Conservation (phyloP, 2,329 filamentous ascomycete genomes). For the Teratosphaeria gauchensis region DNA sequence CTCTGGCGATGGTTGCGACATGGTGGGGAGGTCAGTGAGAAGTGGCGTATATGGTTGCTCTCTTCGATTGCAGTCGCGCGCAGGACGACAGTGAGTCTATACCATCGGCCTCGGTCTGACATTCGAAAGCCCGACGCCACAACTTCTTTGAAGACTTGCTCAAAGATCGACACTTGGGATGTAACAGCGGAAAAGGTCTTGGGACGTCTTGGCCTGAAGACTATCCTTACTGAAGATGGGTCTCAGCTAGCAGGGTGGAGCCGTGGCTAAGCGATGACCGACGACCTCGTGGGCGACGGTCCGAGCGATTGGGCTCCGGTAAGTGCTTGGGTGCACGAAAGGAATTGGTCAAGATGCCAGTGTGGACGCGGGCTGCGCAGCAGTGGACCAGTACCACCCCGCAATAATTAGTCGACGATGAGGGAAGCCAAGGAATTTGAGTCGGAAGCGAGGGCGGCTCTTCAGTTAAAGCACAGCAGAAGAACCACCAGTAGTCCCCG, state of each 20-base stretch:
- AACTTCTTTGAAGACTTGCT: not conserved
- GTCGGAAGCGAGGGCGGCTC: not conserved
- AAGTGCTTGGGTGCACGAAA: not conserved
- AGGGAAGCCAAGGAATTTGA: not conserved
- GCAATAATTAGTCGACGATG: not conserved
- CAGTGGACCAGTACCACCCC: not conserved
- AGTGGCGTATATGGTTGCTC: not conserved
- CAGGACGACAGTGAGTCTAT: not conserved
- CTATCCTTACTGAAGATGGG: not conserved
- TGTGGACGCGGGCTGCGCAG: not conserved
- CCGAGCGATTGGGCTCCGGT: not conserved
- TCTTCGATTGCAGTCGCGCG: not conserved
- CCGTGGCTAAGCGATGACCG: not conserved
- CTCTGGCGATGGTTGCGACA: slow-evolving; percentile 23
- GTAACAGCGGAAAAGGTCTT: not conserved
- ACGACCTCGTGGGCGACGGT: not conserved
- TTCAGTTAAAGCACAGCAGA: not conserved
- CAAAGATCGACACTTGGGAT: not conserved
- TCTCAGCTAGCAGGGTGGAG: not conserved
- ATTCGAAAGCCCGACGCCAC: not conserved
- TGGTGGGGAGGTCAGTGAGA: slow-evolving; percentile 2
- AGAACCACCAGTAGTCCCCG: not conserved
- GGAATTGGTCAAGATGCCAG: not conserved
- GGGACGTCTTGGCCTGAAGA: not conserved
- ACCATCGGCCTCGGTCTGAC: not conserved